Conservation (phyloP, 2,329 filamentous ascomycete species). For the Aspergillus tamarii region DNA sequence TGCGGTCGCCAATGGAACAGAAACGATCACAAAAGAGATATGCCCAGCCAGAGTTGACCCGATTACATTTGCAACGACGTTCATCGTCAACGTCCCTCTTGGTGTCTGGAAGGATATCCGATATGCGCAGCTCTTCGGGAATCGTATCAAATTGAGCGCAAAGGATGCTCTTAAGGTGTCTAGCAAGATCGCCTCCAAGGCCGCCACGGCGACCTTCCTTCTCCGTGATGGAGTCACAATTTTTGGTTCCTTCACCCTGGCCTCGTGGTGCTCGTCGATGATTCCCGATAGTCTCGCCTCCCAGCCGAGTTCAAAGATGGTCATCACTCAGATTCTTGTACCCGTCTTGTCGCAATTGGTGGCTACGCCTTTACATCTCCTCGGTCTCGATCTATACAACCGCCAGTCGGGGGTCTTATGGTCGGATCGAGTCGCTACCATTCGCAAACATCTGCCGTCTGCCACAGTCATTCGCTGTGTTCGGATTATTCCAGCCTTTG, state of each 20-base stretch:
- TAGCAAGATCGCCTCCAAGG: constrained; percentile 11
- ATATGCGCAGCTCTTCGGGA: constrained; percentile 69
- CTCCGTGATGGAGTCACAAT: constrained; percentile 81
- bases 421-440: constrained; percentile 59
- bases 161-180: background rate
- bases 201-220: constrained; percentile 64
- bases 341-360: constrained; percentile 76
- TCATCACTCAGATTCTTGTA: constrained; percentile 69
- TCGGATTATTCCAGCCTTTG: constrained; percentile 83
- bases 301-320: constrained; percentile 26
- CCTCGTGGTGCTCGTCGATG: constrained; percentile 22
- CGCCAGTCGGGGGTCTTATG: background rate
- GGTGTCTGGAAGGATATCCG: constrained; percentile 36
- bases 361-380: constrained; percentile 79
- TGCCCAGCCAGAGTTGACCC: constrained; percentile 53
- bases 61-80: constrained; percentile 66
- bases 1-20: constrained; percentile 78
- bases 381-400: constrained; percentile 71
- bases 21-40: constrained; percentile 69
- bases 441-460: constrained; percentile 71
- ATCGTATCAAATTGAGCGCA: background rate
- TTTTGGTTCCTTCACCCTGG: constrained; percentile 54
- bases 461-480: constrained; percentile 71
- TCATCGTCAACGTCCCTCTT: constrained; percentile 35
- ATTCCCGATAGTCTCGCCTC: constrained; percentile 28